Base-by-base conservation (phyloP, 1,139 yeast species). In the Pichia sp. region DNA sequence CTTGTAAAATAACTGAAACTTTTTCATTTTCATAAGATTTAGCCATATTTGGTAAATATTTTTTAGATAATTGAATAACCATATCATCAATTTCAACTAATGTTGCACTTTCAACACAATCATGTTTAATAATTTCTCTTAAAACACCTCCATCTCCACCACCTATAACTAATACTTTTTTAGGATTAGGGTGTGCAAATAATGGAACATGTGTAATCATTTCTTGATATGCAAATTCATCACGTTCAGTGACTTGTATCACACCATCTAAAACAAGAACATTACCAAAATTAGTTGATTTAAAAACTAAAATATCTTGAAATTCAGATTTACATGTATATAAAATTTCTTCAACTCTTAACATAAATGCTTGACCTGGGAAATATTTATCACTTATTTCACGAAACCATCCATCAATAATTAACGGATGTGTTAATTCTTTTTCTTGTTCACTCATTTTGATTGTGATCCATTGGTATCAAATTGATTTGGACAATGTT, bases 141-240 rank as follows among this genome's bases (percentile, higher is more conserved):
- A 88, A 72, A 44, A 88, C 96, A 62, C 96, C 96, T 55, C 96
- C 96, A 60, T 88, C 96, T 55, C 96, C 96, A 51, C 96, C 96
- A 45, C 96, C 96, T 60, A 88, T 81, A 45, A 88, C 95, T 49
- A 88, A 70, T 25, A 91, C 96, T 60, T 74, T 79, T 70, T 83
- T 84, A 41, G 96, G 96, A 67, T 81, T 75, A 47, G 94, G 88
- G 68, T 88, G 96, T 34, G 93, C 78, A 75, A 83, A 84, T 66
- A 88, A 60, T 13, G 95, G 94, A 58, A 88, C 70, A 65, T 88
- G 96, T 32, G 95, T 69, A 62, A 88, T 88, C 95, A 88, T 86
- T 65, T 88, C 96, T 69, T 88, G 96, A 70, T 86, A 86, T 40
- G 95, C 78, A 64, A 86, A 88, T 66, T 88, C 96, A 61, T 88